Percentiles rank a stretch among this genome's conserved stretches.
phyloP scores from a whole-genome alignment of 768 basidiomycete species.

The Xerocomellus amylosporus region DNA sequence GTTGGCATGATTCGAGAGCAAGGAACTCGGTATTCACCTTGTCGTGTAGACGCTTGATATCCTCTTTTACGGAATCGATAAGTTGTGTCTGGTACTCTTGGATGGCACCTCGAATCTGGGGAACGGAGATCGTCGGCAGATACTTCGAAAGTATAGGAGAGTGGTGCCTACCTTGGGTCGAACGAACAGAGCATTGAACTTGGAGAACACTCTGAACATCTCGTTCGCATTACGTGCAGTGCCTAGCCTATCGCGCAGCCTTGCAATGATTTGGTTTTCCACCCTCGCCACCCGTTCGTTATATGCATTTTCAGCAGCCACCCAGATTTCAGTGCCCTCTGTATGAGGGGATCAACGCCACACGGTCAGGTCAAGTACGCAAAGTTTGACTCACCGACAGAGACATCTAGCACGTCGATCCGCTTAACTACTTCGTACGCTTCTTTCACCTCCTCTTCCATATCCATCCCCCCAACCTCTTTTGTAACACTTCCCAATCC shows the following conservation, averaged over 20 bases:
- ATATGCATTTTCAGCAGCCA: conserved; percentile 94
- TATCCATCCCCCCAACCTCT: conserved; percentile 88
- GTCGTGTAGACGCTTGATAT: conserved; percentile 92
- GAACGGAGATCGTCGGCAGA: not conserved
- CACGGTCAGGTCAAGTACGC: not conserved
- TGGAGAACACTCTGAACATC: conserved; percentile 99
- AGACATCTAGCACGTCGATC: conserved; percentile 94
- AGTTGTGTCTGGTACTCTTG: conserved; percentile 99
- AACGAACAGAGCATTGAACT: conserved; percentile 96
- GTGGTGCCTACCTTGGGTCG: conserved; percentile 72
- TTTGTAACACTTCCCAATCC: conserved; percentile 71
- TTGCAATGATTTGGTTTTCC: conserved; percentile 97
- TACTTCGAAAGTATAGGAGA: not conserved
- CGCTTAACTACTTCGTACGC: conserved; percentile 97
- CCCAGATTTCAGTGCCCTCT: conserved; percentile 99
- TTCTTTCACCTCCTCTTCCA: conserved; percentile 96
- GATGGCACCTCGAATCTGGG: conserved; percentile 92
- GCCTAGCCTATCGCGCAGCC: conserved; percentile 85
- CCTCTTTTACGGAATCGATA: conserved; percentile 98
- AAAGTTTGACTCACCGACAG: conserved; percentile 59
- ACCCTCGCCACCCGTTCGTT: conserved; percentile 96
- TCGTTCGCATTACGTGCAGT: conserved; percentile 97
- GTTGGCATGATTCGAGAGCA: not conserved
- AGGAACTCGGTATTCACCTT: conserved; percentile 49
- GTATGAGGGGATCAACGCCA: conserved; percentile 5